A percentile compares a stretch with the other conserved stretches of the same genome.
Conservation (phyloP, 2,329 filamentous ascomycete genomes). For the Fusarium udum region DNA sequence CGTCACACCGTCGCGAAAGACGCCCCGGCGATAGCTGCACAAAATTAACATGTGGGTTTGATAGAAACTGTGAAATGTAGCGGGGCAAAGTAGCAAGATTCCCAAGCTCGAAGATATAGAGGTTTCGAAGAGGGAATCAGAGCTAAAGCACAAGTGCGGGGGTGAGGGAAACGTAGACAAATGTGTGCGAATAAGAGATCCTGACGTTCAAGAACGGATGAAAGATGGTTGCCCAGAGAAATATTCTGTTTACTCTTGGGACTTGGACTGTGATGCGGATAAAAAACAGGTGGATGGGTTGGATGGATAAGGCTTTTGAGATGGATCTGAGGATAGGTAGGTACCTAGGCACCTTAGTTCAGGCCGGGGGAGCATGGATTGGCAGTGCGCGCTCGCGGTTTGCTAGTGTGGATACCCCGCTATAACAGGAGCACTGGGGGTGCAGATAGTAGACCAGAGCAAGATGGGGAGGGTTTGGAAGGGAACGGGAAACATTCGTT, state of each 20-base stretch:
- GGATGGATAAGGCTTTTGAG: slow-evolving; percentile 30
- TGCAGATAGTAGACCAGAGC: slow-evolving; percentile 30
- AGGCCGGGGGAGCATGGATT: slow-evolving; percentile 45
- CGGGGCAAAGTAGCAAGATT: slow-evolving; percentile 32
- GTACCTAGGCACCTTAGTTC: neutral
- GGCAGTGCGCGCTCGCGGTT: slow-evolving; percentile 42
- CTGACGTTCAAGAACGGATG: slow-evolving; percentile 13
- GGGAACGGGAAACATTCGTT: neutral
- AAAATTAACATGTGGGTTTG: slow-evolving; percentile 67
- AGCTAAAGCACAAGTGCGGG: slow-evolving; percentile 14
- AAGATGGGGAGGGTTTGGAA: neutral
- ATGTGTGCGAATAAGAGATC: slow-evolving; percentile 22
- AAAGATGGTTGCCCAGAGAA: slow-evolving; percentile 17
- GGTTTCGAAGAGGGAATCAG: slow-evolving; percentile 20
- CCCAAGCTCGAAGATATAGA: slow-evolving; percentile 20
- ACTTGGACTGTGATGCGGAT: slow-evolving; percentile 36
- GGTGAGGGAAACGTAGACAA: slow-evolving; percentile 2
- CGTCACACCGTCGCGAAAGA: slow-evolving; percentile 62
- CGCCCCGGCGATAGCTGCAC: slow-evolving; percentile 62
- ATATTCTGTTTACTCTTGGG: slow-evolving; percentile 30
- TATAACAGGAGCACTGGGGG: slow-evolving; percentile 34
- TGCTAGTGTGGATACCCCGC: slow-evolving; percentile 52
- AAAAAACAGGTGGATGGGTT: slow-evolving; percentile 31
- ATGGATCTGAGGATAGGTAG: slow-evolving; percentile 34
- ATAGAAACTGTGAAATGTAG: slow-evolving; percentile 36